Evolutionary conservation across 2,329 filamentous ascomycete species (phyloP).

Genomic region (Beauveria sp.): DNA sequence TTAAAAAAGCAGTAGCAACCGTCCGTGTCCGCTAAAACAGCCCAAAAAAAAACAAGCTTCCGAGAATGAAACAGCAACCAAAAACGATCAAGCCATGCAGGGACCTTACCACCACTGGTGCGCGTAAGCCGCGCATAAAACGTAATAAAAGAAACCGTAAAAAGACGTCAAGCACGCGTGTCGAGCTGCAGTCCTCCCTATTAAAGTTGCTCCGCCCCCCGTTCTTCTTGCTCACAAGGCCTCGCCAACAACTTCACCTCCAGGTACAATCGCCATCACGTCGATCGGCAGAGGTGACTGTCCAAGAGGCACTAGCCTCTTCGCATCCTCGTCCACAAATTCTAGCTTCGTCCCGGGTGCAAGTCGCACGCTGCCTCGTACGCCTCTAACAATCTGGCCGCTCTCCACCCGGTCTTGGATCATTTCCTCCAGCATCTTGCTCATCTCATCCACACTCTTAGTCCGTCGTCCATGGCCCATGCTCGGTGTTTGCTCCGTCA

Average conservation of each 20-base stretch:
- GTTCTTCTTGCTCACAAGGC: constrained; percentile 15
- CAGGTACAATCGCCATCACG: constrained; percentile 2
- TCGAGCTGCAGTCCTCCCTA: neutral
- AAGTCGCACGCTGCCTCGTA: constrained; percentile 59
- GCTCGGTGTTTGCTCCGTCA: constrained; percentile 18
- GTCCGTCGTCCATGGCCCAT: constrained; percentile 42
- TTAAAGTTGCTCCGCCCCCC: neutral
- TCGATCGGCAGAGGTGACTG: constrained; percentile 27
- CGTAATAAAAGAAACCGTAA: neutral
- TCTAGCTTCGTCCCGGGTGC: constrained; percentile 38
- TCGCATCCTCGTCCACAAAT: constrained; percentile 25
- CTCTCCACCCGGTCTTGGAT: constrained; percentile 79
- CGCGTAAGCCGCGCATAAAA: neutral
- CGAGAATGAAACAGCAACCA: neutral
- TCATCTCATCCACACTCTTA: constrained; percentile 85
- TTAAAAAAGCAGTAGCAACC: neutral
- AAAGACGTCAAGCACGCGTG: neutral
- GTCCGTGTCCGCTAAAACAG: constrained; percentile 7
- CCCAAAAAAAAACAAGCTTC: neutral
- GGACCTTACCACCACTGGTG: neutral
- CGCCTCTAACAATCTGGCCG: constrained; percentile 61
- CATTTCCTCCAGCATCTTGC: constrained; percentile 91
- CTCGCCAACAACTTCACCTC: constrained; percentile 20
- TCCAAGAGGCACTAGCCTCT: constrained; percentile 32
- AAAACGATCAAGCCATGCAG: neutral